Base-by-base conservation (phyloP, 768 basidiomycete genomes). In the Phaeotremella skinneri region DNA sequence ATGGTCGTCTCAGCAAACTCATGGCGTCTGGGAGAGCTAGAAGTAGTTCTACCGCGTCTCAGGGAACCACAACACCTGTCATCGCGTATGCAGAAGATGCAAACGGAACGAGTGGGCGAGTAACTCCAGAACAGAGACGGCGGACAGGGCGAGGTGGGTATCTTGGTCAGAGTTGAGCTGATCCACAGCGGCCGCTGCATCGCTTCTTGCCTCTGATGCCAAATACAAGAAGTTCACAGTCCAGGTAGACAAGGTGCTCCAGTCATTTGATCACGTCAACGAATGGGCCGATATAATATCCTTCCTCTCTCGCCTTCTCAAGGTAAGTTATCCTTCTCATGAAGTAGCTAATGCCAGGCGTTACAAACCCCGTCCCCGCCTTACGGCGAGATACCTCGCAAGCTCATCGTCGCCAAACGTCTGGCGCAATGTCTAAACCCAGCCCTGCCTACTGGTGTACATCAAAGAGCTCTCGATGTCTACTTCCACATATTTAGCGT, bases 271-370 rank as follows among this genome's bases (percentile, higher is more conserved):
- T 72, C 90, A 85, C 70, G 91, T 96, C 58, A 90, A 94, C 57
- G 96, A 99, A 80, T 99, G 96, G 96, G 93, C 96, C 59, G 96
- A 99, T 79, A 98, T 92, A 76, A 98, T 96, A 73, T 87, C 93
- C 39, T 99, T 98, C 79, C 78, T 99, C 76, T 93, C 93, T 74
- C 88, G 92, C 66, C 78, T 96, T 60, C 83, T 94, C 59, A 96
- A 96, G 83, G 91, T 90, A 68, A 52, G 78, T 45, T 2, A 0
- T 29, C 6, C 21, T 2, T 23, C 9, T 13, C 13, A 47, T 16
- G 17, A 58, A 25, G 14, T 2, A 4, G 52, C 67, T 68, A 55
- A 68, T 32, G 21, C 7, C 58, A 97, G 91, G 90, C 92, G 3
- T 85, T 97, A 49, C 93, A 97, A 80, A 85, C 88, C 0, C 91